Conservation (phyloP, 1,284 basidiomycete genomes). For the Trametes pubescens region DNA sequence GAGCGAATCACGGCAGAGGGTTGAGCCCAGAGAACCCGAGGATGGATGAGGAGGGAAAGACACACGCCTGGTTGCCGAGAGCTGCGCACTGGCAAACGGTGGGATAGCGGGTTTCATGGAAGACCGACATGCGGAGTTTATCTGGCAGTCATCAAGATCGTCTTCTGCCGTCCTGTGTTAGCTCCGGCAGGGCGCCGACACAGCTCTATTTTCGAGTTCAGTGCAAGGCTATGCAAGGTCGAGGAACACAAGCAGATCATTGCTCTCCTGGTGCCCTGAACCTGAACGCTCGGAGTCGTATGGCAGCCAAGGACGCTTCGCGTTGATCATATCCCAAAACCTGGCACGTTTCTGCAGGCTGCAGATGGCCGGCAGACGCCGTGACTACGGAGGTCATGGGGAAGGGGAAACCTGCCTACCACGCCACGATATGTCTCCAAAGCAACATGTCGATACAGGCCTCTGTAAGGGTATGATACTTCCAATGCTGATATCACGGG, state of each 20-base stretch:
- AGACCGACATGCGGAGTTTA: slow-evolving; percentile 11
- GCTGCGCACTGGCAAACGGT: slow-evolving; percentile 15
- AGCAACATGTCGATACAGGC: not conserved
- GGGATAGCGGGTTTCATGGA: slow-evolving; percentile 8
- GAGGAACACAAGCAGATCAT: slow-evolving; percentile 1
- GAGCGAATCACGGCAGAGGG: slow-evolving; percentile 10
- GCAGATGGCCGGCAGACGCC: not conserved
- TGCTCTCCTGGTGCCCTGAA: not conserved
- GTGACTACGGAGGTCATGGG: not conserved
- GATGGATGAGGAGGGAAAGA: not conserved
- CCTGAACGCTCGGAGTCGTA: not conserved
- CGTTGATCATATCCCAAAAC: not conserved
- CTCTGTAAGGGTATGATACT: not conserved
- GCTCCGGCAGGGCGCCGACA: not conserved
- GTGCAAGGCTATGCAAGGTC: not conserved
- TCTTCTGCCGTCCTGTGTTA: not conserved
- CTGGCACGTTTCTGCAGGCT: not conserved
- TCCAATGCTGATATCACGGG: too few species aligned
- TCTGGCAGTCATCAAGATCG: slow-evolving; percentile 20
- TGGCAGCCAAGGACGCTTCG: not conserved
- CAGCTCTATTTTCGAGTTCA: not conserved
- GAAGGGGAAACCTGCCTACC: not conserved
- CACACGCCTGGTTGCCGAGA: slow-evolving; percentile 4
- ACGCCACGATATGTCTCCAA: not conserved
- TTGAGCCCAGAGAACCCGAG: slow-evolving; percentile 7